phyloP scores from a whole-genome alignment of 202 grass and related monocot species.

The Carex arenaria region DNA sequence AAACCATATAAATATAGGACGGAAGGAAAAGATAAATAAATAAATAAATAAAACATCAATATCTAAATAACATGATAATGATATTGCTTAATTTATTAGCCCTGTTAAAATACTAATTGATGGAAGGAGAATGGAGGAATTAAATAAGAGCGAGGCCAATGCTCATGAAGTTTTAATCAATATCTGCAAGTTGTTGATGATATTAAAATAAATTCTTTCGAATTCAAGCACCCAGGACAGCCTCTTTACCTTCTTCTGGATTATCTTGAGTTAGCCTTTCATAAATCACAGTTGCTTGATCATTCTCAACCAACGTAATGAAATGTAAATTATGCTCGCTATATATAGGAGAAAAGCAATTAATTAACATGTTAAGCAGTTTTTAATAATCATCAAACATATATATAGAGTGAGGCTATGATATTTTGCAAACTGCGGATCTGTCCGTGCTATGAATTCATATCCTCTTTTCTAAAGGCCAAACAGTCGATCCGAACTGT shows the following conservation, averaged over 20 bases:
- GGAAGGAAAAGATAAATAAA: too few species aligned
- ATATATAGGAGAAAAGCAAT: not conserved
- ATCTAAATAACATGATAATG: not conserved
- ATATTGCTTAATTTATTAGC: not conserved
- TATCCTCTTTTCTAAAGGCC: too few species aligned
- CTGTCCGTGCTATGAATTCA: too few species aligned
- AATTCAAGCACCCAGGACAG: not conserved
- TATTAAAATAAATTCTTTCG: not conserved
- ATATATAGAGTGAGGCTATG: not conserved
- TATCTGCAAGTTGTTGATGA: too few species aligned
- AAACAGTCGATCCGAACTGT: too few species aligned
- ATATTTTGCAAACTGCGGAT: too few species aligned
- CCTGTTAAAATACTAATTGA: not conserved
- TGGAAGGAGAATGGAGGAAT: not conserved
- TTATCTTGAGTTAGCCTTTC: conserved; percentile 4
- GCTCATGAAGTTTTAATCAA: not conserved
- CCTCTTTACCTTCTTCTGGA: not conserved
- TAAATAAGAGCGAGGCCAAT: not conserved
- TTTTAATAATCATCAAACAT: not conserved
- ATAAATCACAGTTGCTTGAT: not conserved
- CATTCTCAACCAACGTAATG: not conserved
- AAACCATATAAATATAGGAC: not conserved
- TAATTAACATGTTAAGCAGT: not conserved
- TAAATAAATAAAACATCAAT: not conserved
- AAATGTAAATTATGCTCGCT: not conserved